A percentile compares a stretch with the other conserved stretches of the same genome.
Evolutionary conservation across 2,329 filamentous ascomycete genomes (phyloP).

Genomic region (Gaeumannomyces tritici): DNA sequence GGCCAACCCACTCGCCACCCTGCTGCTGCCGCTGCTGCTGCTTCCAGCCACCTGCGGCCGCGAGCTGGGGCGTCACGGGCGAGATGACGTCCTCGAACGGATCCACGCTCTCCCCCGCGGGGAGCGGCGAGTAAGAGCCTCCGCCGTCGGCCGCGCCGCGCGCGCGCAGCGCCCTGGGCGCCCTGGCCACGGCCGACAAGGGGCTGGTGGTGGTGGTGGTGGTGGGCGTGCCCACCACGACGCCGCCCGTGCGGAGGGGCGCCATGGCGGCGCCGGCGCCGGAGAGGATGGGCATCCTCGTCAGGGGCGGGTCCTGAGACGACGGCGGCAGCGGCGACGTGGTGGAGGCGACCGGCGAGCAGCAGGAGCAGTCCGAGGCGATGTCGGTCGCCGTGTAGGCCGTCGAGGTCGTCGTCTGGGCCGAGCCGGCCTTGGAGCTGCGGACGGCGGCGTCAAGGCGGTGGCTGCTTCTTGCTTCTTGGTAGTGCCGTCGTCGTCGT

Average conservation of each 20-base stretch:
- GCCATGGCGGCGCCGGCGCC: too few relatives aligned
- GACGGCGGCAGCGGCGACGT: too few relatives aligned
- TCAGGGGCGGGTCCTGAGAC: not conserved
- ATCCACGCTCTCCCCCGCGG: not conserved
- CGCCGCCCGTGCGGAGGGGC: not conserved
- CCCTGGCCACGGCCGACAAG: not conserved
- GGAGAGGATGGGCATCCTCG: not conserved
- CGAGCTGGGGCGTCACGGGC: not conserved
- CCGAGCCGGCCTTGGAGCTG: not conserved
- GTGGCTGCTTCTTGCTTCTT: not conserved
- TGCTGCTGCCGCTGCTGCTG: not conserved
- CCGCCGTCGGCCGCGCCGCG: not conserved
- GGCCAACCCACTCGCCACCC: not conserved
- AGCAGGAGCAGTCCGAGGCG: not conserved
- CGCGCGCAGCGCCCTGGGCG: not conserved
- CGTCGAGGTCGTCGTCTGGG: not conserved
- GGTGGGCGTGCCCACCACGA: not conserved
- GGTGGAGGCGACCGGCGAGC: too few relatives aligned
- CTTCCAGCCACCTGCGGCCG: not conserved
- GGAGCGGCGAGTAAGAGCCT: not conserved
- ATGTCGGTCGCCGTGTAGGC: not conserved
- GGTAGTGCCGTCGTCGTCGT: not conserved
- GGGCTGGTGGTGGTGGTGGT: not conserved
- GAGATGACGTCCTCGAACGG: not conserved
- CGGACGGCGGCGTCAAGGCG: too few relatives aligned